A percentile compares a stretch with the other conserved stretches of the same genome.
These are phyloP conservation scores for Lotus japonicus DNA, from an alignment of 306 rosid genomes.

Conservation along the genomic window DNA sequence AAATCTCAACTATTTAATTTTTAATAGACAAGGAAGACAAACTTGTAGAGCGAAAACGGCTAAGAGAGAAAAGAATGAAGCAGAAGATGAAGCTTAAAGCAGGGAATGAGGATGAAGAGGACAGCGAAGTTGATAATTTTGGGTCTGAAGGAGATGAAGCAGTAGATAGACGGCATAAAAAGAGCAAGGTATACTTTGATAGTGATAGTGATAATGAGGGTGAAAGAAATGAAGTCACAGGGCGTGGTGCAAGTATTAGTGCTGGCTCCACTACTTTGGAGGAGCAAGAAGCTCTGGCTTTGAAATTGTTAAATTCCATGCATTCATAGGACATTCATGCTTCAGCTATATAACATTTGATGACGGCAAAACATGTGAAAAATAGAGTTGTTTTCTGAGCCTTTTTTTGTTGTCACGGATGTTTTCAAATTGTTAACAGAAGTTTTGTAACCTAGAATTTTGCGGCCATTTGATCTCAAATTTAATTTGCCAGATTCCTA, in stretches of 20 bases:
- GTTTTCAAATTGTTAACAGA: background rate
- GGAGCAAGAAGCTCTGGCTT: slow-evolving; percentile 81
- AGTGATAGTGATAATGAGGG: slow-evolving; percentile 54
- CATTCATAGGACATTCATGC: slow-evolving; percentile 26
- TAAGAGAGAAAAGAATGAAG: slow-evolving; percentile 55
- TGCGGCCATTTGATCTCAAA: background rate
- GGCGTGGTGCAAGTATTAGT: slow-evolving; percentile 6
- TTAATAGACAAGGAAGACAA: slow-evolving; percentile 92
- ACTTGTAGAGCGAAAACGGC: slow-evolving; percentile 57
- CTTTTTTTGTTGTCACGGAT: too few relatives aligned
- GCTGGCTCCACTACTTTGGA: slow-evolving; percentile 36
- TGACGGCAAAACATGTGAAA: background rate
- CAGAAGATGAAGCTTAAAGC: slow-evolving; percentile 66
- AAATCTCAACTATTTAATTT: too few relatives aligned
- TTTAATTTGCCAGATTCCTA: too few relatives aligned
- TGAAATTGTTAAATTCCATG: slow-evolving; percentile 65
- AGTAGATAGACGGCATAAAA: slow-evolving; percentile 33
- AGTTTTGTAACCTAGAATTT: background rate
- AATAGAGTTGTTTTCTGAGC: background rate
- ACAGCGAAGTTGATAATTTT: slow-evolving; percentile 28
- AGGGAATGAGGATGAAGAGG: slow-evolving; percentile 32
- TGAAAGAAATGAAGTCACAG: slow-evolving; percentile 30
- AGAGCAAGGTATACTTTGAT: slow-evolving; percentile 47
- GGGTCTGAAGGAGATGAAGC: slow-evolving; percentile 45
- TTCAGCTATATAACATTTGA: background rate